Conservation (phyloP, 768 basidiomycete genomes). For the Roridomyces roridus region DNA sequence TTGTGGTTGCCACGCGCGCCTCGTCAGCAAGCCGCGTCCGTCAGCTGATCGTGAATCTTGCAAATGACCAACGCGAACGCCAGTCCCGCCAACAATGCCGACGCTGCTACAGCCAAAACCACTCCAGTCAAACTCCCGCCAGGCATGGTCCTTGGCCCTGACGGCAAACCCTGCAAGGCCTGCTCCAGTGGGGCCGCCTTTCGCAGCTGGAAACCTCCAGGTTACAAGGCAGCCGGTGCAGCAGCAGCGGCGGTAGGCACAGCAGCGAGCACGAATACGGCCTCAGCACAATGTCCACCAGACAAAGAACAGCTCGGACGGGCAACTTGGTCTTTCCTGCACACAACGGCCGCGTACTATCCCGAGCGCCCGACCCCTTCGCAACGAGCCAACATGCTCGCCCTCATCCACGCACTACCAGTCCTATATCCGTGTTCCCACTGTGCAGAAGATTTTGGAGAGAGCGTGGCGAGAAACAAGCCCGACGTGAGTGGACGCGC, state of each 20-base stretch:
- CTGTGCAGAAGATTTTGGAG: constrained; percentile 85
- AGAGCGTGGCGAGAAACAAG: constrained; percentile 67
- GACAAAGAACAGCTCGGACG: constrained; percentile 90
- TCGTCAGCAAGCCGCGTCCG: no score
- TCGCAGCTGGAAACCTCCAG: constrained; percentile 66
- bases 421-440: constrained; percentile 86
- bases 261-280: constrained; percentile 40
- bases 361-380: constrained; percentile 77
- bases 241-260: constrained; percentile 38
- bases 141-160: constrained; percentile 88
- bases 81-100: neutral
- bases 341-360: constrained; percentile 95
- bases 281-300: constrained; percentile 79
- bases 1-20: no score
- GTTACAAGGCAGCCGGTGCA: constrained; percentile 36
- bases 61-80: no score
- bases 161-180: constrained; percentile 95
- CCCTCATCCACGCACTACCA: constrained; percentile 78
- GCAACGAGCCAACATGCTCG: constrained; percentile 86
- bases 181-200: constrained; percentile 69
- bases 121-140: constrained; percentile 72
- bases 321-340: constrained; percentile 97
- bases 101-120: no score
- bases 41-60: no score
- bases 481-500: constrained; percentile 80